phyloP scores from a whole-genome alignment of 345 rosid species.

The Moringa oleifera region DNA sequence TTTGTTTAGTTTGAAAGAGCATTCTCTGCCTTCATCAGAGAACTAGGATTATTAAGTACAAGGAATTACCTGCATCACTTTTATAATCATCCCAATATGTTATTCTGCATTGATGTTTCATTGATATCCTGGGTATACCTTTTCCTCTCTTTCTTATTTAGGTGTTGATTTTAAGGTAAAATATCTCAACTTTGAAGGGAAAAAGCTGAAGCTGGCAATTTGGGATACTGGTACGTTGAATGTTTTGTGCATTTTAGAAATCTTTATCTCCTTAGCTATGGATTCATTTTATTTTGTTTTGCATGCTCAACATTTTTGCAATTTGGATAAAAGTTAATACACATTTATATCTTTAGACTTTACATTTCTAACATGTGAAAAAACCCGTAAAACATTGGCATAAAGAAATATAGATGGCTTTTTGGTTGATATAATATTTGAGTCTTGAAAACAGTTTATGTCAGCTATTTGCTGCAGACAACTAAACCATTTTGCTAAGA shows the following conservation, averaged over 20 bases:
- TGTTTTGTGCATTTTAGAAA: background rate
- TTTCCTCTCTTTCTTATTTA: conserved; percentile 18
- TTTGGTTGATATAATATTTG: background rate
- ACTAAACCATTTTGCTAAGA: background rate
- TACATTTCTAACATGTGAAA: background rate
- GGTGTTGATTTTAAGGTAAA: conserved; percentile 98
- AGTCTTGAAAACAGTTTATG: background rate
- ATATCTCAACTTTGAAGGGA: conserved; percentile 55
- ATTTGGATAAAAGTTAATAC: background rate
- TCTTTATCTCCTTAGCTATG: background rate
- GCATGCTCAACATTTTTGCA: too few species aligned
- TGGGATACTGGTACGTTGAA: conserved; percentile 89
- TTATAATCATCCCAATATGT: background rate
- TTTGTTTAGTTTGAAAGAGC: too few species aligned
- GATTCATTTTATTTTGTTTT: background rate
- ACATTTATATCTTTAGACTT: too few species aligned
- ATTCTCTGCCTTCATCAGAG: background rate
- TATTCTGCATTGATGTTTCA: background rate
- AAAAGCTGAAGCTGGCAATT: conserved; percentile 79
- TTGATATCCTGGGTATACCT: background rate
- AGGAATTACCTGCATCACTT: background rate
- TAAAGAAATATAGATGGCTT: background rate
- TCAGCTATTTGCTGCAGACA: too few species aligned
- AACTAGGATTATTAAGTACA: background rate
- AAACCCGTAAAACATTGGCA: background rate